phyloP scores from a whole-genome alignment of 768 basidiomycete genomes.

The Kondoa malvinella region DNA sequence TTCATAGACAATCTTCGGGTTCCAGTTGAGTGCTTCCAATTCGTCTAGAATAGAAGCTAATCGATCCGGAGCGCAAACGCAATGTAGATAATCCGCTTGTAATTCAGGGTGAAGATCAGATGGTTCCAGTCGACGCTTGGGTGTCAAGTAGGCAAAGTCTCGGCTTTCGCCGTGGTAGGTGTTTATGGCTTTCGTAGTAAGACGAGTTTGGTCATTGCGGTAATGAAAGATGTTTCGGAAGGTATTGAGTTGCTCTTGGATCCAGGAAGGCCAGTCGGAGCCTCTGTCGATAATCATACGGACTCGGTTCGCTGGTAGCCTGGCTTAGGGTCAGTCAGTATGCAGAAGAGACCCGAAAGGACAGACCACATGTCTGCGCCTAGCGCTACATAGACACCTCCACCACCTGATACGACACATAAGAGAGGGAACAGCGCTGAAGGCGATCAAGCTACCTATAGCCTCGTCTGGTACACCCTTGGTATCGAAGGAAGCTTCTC shows the following conservation, averaged over 20 bases:
- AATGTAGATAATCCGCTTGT: slow-evolving; percentile 48
- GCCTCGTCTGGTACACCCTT: slow-evolving; percentile 39
- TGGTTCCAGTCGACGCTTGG: slow-evolving; percentile 53
- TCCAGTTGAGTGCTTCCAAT: slow-evolving; percentile 36
- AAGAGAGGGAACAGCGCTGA: slow-evolving; percentile 24
- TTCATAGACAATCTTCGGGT: slow-evolving; percentile 53
- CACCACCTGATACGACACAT: slow-evolving; percentile 44
- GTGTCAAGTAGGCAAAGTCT: slow-evolving; percentile 62
- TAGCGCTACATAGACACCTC: slow-evolving; percentile 50
- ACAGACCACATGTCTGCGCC: slow-evolving; percentile 47
- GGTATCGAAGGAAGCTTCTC: slow-evolving; percentile 40
- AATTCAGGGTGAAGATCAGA: slow-evolving; percentile 48
- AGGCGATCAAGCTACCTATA: slow-evolving; percentile 38
- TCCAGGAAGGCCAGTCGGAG: slow-evolving; percentile 48
- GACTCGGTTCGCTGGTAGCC: slow-evolving; percentile 48
- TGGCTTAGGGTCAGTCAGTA: slow-evolving; percentile 28
- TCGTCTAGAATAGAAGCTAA: slow-evolving; percentile 52
- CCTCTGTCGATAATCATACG: slow-evolving; percentile 79
- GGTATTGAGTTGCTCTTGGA: slow-evolving; percentile 27
- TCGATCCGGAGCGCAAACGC: slow-evolving; percentile 65
- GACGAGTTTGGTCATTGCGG: slow-evolving; percentile 42
- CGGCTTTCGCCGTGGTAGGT: slow-evolving; percentile 55
- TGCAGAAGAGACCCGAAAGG: background rate
- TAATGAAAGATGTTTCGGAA: slow-evolving; percentile 8
- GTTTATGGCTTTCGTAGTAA: slow-evolving; percentile 51